phyloP scores from a whole-genome alignment of 192 early-diverging fungal species.

The Oehlia diaphana region DNA sequence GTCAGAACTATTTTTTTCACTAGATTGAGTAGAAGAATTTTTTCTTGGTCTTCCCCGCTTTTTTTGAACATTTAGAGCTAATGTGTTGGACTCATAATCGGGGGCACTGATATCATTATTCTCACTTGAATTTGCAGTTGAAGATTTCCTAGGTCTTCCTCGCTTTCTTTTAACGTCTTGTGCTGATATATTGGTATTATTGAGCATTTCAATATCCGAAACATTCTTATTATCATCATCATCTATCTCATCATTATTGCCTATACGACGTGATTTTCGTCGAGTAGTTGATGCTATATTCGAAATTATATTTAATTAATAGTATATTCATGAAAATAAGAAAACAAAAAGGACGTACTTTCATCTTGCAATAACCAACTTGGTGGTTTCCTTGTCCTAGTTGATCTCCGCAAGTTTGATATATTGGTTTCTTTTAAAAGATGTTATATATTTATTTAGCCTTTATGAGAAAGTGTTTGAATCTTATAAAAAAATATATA shows the following conservation, averaged over 20 bases:
- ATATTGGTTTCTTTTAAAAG: neutral
- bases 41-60: conserved; percentile 7
- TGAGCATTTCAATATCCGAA: neutral
- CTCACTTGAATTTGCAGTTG: neutral
- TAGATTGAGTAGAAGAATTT: neutral
- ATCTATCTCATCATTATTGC: neutral
- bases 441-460: neutral
- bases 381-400: neutral
- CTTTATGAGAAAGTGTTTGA: neutral
- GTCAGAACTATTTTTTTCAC: neutral
- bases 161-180: neutral
- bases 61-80: neutral
- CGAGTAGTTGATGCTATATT: neutral
- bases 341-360: neutral
- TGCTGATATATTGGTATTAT: neutral
- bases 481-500: neutral
- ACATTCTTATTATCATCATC: neutral
- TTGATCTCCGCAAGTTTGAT: conserved; percentile 3
- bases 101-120: neutral
- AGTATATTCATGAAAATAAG: neutral
- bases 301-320: neutral
- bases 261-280: neutral
- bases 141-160: conserved; percentile 3
- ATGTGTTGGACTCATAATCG: neutral
- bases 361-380: neutral